Conservation (phyloP, 2,329 filamentous ascomycete genomes). For the Penicillium sp. region DNA sequence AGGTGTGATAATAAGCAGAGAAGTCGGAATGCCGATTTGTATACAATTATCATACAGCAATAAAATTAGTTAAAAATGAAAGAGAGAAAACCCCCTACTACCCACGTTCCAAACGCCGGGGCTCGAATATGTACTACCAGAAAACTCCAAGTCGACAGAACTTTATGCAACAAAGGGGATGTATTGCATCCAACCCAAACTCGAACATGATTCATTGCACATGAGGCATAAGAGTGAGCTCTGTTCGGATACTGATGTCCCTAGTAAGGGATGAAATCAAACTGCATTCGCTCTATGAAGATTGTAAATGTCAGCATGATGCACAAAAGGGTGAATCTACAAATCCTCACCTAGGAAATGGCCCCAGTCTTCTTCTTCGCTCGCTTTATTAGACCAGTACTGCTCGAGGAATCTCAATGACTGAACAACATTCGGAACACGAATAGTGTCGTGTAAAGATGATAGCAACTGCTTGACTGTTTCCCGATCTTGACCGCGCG, state of each 20-base stretch:
- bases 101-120: not conserved
- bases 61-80: not conserved
- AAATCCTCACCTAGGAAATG: conserved; percentile 37
- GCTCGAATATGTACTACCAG: conserved; percentile 1
- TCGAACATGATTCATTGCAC: conserved; percentile 19
- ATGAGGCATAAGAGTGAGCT: conserved; percentile 12
- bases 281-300: conserved; percentile 34
- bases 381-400: conserved; percentile 36
- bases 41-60: not conserved
- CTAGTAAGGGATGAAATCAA: conserved; percentile 33
- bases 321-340: not conserved
- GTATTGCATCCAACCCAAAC: not conserved
- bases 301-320: conserved; percentile 6
- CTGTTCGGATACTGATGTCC: not conserved
- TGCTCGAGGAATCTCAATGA: conserved; percentile 43
- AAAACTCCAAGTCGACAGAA: not conserved
- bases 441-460: conserved; percentile 40
- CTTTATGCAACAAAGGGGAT: not conserved
- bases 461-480: conserved; percentile 34
- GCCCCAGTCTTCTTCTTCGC: conserved; percentile 41
- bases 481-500: conserved; percentile 37
- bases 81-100: not conserved
- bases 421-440: conserved; percentile 44
- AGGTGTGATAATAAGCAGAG: too few relatives aligned
- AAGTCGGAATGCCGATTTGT: not conserved